Evolutionary conservation across 495 filamentous ascomycete genomes (phyloP), one percentile per base, ranked within the genome.

Genomic region (Penicillium cataractarum): DNA sequence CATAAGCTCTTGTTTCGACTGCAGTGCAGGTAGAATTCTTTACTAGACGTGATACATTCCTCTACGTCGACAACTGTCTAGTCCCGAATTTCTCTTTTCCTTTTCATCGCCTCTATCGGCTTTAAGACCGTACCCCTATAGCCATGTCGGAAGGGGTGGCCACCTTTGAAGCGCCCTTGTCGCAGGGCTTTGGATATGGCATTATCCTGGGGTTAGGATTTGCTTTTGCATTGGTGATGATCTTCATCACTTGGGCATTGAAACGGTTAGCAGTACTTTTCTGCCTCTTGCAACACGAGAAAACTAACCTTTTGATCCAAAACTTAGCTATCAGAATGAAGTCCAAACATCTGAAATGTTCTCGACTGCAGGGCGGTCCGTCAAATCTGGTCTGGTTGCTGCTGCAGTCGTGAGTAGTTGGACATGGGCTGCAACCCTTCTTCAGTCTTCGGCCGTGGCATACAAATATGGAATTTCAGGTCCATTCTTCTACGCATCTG

Each of bases 311-410:
- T 53, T 6, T 10, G 8, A 9, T 22, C 31, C 42, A n/a, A 29
- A 26, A 39, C 26, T 10, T 54, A 87, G 87, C 66, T 97, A 97
- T 72, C 94, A 97, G 73, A 83, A 92, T 80, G 94, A 98, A 77
- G 83, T 97, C 7, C 93, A 97, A 77, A 98, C 94, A 1, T 96
- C 92, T 0, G 94, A 98, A 77, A 97, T 96, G 91, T 98, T 97
- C 85, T 92, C 86, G 62, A 98, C 94, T 2, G 94, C 94, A 51
- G 94, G 94, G 19, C 82, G 94, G 50, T 96, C 93, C 10, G 94
- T 98, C 68, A 98, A 97, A 69, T 93, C 92, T 13, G 94, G 94
- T 53, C 81, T 98, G 19, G 93, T 97, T n/a, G 92, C 92, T 4
- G 90, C 91, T 31, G 93, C 94, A n/a, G 94, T 97, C 40, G 93